Evolutionary conservation across 768 basidiomycete species (phyloP).

Genomic region (Kwoniella europaea): DNA sequence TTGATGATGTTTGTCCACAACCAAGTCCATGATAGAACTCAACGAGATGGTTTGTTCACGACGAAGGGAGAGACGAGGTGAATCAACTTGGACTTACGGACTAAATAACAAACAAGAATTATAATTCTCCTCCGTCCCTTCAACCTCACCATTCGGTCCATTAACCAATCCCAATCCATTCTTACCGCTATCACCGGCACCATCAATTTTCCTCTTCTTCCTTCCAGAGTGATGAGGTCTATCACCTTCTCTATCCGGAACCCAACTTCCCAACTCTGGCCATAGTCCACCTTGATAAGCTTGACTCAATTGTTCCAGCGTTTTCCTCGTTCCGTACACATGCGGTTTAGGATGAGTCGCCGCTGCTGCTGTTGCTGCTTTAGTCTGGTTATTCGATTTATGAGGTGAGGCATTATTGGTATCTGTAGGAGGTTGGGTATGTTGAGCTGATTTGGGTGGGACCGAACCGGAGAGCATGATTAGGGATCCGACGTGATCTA

Average conservation of each 20-base stretch:
- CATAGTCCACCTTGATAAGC: constrained; percentile 53
- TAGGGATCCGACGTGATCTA: constrained; percentile 85
- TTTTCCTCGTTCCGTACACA: constrained; percentile 41
- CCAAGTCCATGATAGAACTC: neutral
- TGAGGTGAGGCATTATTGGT: constrained; percentile 11
- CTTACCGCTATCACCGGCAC: neutral
- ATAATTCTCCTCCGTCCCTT: constrained; percentile 16
- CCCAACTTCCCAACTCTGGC: constrained; percentile 55
- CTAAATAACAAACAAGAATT: constrained; percentile 35
- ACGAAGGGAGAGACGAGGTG: neutral
- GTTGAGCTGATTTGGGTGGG: constrained; percentile 30
- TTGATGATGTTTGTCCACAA: neutral
- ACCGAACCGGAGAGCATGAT: constrained; percentile 82
- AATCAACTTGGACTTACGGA: constrained; percentile 32
- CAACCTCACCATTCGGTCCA: constrained; percentile 5
- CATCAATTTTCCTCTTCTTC: constrained; percentile 9
- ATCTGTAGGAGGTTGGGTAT: constrained; percentile 15
- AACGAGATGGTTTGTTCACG: neutral
- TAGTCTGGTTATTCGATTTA: neutral
- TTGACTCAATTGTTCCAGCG: constrained; percentile 40
- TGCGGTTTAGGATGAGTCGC: constrained; percentile 30
- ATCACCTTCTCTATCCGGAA: constrained; percentile 20
- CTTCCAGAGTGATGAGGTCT: neutral
- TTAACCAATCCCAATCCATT: constrained; percentile 2
- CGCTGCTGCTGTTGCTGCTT: neutral